These are phyloP conservation scores for Lophiotrema nucula DNA, from an alignment of 495 filamentous ascomycete genomes.

Conservation along the genomic window DNA sequence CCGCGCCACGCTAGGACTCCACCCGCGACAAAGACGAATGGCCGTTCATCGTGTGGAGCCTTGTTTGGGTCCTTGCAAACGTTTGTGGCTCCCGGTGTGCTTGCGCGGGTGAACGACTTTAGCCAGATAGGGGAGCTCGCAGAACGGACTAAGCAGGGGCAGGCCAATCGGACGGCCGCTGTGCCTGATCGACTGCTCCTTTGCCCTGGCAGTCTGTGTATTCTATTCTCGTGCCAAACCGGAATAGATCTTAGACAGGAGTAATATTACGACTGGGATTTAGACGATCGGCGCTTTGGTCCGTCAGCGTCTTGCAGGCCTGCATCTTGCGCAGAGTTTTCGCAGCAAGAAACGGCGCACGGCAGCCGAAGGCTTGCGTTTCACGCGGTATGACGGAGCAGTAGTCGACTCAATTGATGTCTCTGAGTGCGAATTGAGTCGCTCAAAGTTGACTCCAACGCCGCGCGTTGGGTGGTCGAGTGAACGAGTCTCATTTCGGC, in stretches of 20 bases:
- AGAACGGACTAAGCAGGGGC: constrained; percentile 3
- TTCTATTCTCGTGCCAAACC: too few relatives aligned
- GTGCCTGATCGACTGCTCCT: constrained; percentile 22
- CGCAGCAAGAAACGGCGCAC: background rate
- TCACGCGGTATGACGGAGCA: too few relatives aligned
- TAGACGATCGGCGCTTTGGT: background rate
- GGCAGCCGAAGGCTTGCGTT: too few relatives aligned
- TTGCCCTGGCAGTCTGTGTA: background rate
- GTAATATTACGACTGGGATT: constrained; percentile 17
- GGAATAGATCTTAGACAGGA: constrained; percentile 14
- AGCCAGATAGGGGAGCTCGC: background rate
- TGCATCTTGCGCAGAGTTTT: background rate
- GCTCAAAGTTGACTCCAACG: too few relatives aligned
- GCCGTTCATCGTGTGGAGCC: constrained; percentile 3
- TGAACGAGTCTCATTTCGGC: background rate
- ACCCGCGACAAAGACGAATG: constrained; percentile 18
- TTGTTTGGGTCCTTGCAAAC: constrained; percentile 20
- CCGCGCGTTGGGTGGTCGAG: background rate
- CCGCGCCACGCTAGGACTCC: constrained; percentile 3
- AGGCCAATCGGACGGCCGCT: constrained; percentile 22
- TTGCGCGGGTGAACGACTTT: constrained; percentile 12
- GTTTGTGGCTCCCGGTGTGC: constrained; percentile 15
- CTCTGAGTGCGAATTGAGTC: too few relatives aligned
- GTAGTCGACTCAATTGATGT: too few relatives aligned
- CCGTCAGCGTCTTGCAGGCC: background rate